Base-by-base conservation (phyloP, 2,329 filamentous ascomycete genomes). In the Hymenoscyphus albidus region DNA sequence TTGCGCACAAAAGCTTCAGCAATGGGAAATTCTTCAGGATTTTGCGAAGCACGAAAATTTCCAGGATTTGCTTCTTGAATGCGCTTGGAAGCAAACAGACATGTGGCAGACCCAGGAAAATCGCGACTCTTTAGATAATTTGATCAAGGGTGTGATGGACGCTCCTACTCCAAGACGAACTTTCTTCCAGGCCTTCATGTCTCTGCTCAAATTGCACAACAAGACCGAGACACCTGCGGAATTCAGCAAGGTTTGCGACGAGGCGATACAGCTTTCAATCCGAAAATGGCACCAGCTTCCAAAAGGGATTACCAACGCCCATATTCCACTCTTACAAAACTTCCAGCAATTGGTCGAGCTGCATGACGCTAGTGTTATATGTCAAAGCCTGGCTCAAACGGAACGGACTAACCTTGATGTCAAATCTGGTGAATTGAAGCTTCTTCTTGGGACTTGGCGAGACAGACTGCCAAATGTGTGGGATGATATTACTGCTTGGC, bases 401-500 rank as follows among this genome's bases (percentile, higher is more conserved):
- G 97, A 87, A 64, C 86, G 90, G 69, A 80, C 81, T 13, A 99
- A 99, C 74, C 81, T 99, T 59, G 96, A 99, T 72, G 87, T 88
- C 68, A 99, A 99, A 78, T 97, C 93, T 22, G 91, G 93, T 64
- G 96, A 99, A 79, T 84, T 99, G 2, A 99, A 99, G 79, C 80
- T 99, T 61, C 85, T 98, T 3, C 84, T 99, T 5, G 92, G 92
- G 62, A 95, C 94, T 7, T 99, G 95, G 95, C 88, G 95, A 64
- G 95, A 99, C 75, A 87, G 95, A 59, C 80, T 99, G 61, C 95
- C 95, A 1, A 99, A 99, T 74, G 90, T 97, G 3, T 99, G 95
- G 95, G 95, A 99, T 76, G 95, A 99, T 76, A 99, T 99, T 77
- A 97, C 96, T 69, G 92, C 95, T 48, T 99, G 95, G 95, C 95